phyloP scores from a whole-genome alignment of 2,329 filamentous ascomycete genomes.

The Pseudogymnoascus sp. region DNA sequence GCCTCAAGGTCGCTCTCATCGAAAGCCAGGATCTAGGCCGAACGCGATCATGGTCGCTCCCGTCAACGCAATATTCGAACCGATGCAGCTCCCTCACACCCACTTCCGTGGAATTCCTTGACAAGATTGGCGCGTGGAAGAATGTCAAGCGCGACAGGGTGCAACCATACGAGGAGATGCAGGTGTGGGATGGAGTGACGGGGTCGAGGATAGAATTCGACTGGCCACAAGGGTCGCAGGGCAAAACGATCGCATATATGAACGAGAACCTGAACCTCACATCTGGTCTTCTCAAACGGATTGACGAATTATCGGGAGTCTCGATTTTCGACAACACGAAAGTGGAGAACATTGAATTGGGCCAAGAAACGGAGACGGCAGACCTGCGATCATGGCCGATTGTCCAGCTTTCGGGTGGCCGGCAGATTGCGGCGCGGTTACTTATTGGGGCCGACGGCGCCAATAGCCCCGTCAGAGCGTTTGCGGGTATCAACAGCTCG shows the following conservation, averaged over 20 bases:
- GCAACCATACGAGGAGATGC: slow-evolving; percentile 90
- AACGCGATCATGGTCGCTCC: slow-evolving; percentile 58
- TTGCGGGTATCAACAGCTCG: slow-evolving; percentile 74
- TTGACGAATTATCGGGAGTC: slow-evolving; percentile 62
- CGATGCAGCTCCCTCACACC: slow-evolving; percentile 93
- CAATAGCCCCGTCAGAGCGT: slow-evolving; percentile 85
- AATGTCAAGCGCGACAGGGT: slow-evolving; percentile 66
- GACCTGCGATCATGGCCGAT: slow-evolving; percentile 86
- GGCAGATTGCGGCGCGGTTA: slow-evolving; percentile 68
- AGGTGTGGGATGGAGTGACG: slow-evolving; percentile 94
- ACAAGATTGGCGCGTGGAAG: slow-evolving; percentile 77
- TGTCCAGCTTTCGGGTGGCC: slow-evolving; percentile 59
- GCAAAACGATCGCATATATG: slow-evolving; percentile 84
- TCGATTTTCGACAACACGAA: slow-evolving; percentile 68
- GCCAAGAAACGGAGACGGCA: slow-evolving; percentile 57
- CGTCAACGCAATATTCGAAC: slow-evolving; percentile 72
- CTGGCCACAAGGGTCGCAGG: slow-evolving; percentile 47
- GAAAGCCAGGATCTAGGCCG: slow-evolving; percentile 80
- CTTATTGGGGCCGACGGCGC: slow-evolving; percentile 90
- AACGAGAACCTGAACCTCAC: slow-evolving; percentile 89
- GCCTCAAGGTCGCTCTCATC: slow-evolving; percentile 78
- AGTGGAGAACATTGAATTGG: slow-evolving; percentile 73
- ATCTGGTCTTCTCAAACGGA: slow-evolving; percentile 63
- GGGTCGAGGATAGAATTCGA: slow-evolving; percentile 86
- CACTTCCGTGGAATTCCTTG: slow-evolving; percentile 73